These are phyloP conservation scores for Cladorrhinum sp. DNA, from an alignment of 2,329 filamentous ascomycete genomes.

Conservation along the genomic window DNA sequence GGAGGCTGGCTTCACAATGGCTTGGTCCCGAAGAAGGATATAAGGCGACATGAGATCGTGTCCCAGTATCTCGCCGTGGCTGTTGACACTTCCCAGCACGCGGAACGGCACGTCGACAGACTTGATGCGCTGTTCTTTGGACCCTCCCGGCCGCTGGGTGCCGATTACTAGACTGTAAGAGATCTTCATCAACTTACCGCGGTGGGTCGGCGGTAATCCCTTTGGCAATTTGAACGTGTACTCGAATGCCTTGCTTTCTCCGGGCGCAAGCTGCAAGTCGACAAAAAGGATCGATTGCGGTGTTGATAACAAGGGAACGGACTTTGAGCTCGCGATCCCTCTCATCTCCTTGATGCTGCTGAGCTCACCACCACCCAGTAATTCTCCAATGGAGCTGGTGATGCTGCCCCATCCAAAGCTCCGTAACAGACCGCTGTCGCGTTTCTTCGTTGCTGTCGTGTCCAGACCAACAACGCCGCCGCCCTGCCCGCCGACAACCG, in stretches of 20 bases:
- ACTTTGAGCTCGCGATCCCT: constrained; percentile 77
- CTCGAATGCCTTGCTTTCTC: constrained; percentile 82
- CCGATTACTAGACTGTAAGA: constrained; percentile 87
- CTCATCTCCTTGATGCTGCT: constrained; percentile 97
- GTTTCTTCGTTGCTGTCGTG: constrained; percentile 50
- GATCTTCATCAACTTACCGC: constrained; percentile 91
- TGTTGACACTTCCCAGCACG: constrained; percentile 88
- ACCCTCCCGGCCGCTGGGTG: constrained; percentile 78
- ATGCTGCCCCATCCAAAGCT: constrained; percentile 85
- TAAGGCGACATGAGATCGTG: constrained; percentile 96
- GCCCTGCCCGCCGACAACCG: constrained; percentile 81
- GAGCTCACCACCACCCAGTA: constrained; percentile 81
- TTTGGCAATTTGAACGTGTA: constrained; percentile 84
- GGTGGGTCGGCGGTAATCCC: constrained; percentile 86
- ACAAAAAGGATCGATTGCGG: constrained; percentile 96
- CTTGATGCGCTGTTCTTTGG: constrained; percentile 76
- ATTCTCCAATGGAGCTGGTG: constrained; percentile 80
- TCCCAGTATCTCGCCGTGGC: constrained; percentile 80
- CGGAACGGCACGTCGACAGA: constrained; percentile 93
- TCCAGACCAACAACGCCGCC: constrained; percentile 84
- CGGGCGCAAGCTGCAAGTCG: constrained; percentile 80
- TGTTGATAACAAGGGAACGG: constrained; percentile 87
- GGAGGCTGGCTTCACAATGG: constrained; percentile 59
- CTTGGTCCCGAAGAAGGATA: constrained; percentile 80
- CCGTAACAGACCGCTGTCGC: constrained; percentile 75